These are phyloP conservation scores for Penicillium occitanis DNA, from an alignment of 2,329 filamentous ascomycete genomes.

Conservation along the genomic window DNA sequence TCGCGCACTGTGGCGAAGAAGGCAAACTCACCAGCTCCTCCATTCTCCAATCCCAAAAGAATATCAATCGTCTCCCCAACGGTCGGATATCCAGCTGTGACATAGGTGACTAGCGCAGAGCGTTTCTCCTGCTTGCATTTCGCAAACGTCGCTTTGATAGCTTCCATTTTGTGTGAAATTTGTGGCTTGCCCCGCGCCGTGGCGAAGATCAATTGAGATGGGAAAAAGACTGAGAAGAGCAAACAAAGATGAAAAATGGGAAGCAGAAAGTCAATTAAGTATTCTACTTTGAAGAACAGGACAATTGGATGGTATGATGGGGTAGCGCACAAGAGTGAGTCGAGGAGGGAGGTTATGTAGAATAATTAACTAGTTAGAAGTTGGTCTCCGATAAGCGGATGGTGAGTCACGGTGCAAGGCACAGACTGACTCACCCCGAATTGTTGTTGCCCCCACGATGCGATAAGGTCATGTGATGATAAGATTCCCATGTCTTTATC, in stretches of 20 bases:
- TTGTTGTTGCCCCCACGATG: neutral
- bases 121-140: conserved; percentile 59
- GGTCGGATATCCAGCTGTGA: conserved; percentile 88
- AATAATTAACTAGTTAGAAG: neutral
- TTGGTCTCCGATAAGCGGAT: conserved; percentile 5
- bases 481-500: too few relatives aligned
- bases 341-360: neutral
- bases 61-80: conserved; percentile 80
- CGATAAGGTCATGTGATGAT: conserved; percentile 7
- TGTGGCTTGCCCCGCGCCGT: conserved; percentile 7
- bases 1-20: neutral
- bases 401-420: neutral
- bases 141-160: conserved; percentile 57
- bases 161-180: conserved; percentile 46
- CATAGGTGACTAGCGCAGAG: conserved; percentile 89
- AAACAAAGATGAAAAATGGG: neutral
- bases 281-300: neutral
- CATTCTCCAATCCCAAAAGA: conserved; percentile 84
- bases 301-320: neutral
- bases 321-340: neutral
- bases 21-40: conserved; percentile 70
- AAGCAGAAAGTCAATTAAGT: neutral
- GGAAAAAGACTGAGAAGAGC: neutral
- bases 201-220: conserved; percentile 4
- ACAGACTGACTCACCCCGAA: conserved; percentile 1